Conservation (phyloP, 2,329 filamentous ascomycete genomes). For the Hymenoscyphus occultus region DNA sequence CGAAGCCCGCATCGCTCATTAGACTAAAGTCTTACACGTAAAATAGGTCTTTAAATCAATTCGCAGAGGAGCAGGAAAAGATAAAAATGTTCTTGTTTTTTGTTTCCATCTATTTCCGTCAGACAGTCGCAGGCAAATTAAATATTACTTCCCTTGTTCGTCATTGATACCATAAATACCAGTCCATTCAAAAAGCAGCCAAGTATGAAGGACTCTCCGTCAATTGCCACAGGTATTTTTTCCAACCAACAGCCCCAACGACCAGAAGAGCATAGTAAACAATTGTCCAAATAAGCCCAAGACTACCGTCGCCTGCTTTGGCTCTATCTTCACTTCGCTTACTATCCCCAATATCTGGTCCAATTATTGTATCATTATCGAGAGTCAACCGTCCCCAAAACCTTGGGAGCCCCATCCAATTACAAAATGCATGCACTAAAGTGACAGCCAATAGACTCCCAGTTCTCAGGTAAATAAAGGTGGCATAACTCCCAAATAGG, state of each 20-base stretch:
- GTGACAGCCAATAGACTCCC: slow-evolving; percentile 76
- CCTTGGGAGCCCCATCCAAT: slow-evolving; percentile 83
- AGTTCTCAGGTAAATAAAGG: slow-evolving; percentile 83
- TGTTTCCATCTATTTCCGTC: background rate
- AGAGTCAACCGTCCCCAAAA: slow-evolving; percentile 74
- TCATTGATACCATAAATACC: background rate
- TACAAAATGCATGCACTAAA: slow-evolving; percentile 83
- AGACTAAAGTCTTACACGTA: no score
- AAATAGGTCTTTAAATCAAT: background rate
- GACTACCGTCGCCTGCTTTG: slow-evolving; percentile 29
- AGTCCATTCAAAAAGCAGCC: slow-evolving; percentile 26
- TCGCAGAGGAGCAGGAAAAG: background rate
- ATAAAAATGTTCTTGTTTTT: background rate
- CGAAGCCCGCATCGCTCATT: no score
- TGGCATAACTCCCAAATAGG: slow-evolving; percentile 88
- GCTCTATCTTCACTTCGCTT: slow-evolving; percentile 41
- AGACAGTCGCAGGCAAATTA: background rate
- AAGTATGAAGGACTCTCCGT: slow-evolving; percentile 62
- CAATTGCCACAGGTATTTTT: slow-evolving; percentile 64
- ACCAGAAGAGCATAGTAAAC: slow-evolving; percentile 78
- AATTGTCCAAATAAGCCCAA: slow-evolving; percentile 62
- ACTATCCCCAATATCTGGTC: slow-evolving; percentile 31
- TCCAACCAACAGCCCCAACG: slow-evolving; percentile 69
- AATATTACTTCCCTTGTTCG: background rate
- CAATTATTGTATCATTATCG: slow-evolving; percentile 26